Evolutionary conservation across 257 asterid species (phyloP).

Genomic region (Gentiana macrophylla): DNA sequence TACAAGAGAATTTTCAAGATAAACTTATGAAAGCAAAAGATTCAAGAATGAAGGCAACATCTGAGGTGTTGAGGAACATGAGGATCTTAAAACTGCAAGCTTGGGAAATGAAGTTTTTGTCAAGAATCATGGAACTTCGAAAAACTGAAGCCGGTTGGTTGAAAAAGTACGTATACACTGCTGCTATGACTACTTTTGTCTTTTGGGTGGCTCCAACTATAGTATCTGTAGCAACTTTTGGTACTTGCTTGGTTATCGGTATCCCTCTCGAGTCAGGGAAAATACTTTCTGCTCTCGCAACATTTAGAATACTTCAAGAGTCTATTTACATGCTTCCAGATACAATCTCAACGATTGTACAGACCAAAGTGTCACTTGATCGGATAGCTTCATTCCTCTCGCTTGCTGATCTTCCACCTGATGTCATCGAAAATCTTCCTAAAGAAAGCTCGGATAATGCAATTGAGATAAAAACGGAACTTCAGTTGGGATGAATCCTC

Average conservation of each 20-base stretch:
- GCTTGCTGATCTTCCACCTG: constrained; percentile 55
- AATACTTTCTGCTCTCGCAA: constrained; percentile 80
- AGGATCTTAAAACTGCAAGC: constrained; percentile 89
- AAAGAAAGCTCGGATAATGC: constrained; percentile 33
- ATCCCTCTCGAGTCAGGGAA: constrained; percentile 85
- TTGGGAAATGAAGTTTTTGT: constrained; percentile 81
- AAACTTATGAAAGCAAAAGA: constrained; percentile 73
- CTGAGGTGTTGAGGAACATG: constrained; percentile 90
- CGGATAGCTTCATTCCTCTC: constrained; percentile 77
- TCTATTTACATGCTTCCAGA: constrained; percentile 78
- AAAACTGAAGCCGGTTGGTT: constrained; percentile 64
- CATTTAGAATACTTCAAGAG: constrained; percentile 82
- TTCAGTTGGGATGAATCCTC: constrained; percentile 60
- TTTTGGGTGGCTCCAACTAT: constrained; percentile 81
- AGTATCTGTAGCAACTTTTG: constrained; percentile 64
- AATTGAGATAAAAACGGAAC: constrained; percentile 50
- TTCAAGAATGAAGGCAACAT: constrained; percentile 75
- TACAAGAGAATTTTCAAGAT: constrained; percentile 63
- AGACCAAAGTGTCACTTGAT: constrained; percentile 89
- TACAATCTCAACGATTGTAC: constrained; percentile 69
- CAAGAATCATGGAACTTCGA: constrained; percentile 50
- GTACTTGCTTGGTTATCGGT: constrained; percentile 62
- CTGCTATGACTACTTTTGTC: constrained; percentile 39
- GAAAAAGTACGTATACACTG: constrained; percentile 42
- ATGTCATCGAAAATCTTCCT: constrained; percentile 52